phyloP scores from a whole-genome alignment of 305 asterid genomes.

The Nicotiana rustica region DNA sequence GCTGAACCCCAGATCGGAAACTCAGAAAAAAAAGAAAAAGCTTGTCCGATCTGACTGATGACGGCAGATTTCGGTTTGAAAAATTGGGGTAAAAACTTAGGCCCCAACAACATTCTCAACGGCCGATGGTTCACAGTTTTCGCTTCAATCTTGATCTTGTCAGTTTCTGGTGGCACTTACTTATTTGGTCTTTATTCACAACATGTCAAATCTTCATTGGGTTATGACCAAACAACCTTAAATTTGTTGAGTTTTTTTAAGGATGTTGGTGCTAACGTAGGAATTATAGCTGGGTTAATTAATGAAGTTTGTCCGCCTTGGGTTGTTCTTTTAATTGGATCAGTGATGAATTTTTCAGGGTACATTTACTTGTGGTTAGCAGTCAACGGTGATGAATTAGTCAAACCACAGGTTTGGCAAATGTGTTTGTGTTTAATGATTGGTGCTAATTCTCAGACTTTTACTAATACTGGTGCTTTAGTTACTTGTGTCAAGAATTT shows the following conservation, averaged over 20 bases:
- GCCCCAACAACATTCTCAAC: constrained; percentile 3
- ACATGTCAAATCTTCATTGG: constrained; percentile 37
- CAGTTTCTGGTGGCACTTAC: constrained; percentile 44
- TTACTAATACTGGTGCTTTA: constrained; percentile 35
- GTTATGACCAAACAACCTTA: constrained; percentile 42
- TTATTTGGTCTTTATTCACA: constrained; percentile 41
- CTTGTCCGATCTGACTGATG: constrained; percentile 17
- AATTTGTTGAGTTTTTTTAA: constrained; percentile 38
- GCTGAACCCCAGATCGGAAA: neutral
- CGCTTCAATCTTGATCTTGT: constrained; percentile 40
- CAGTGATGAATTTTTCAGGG: constrained; percentile 37
- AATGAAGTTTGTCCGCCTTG: constrained; percentile 39
- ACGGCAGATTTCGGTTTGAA: neutral
- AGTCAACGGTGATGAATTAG: constrained; percentile 28
- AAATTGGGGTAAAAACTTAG: neutral
- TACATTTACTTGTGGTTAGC: constrained; percentile 40
- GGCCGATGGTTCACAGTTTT: constrained; percentile 43
- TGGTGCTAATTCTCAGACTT: constrained; percentile 40
- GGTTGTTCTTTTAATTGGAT: constrained; percentile 35
- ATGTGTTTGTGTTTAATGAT: constrained; percentile 39
- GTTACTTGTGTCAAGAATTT: constrained; percentile 33
- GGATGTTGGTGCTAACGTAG: constrained; percentile 43
- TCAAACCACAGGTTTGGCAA: constrained; percentile 40
- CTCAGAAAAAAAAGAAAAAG: neutral
- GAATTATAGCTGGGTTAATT: constrained; percentile 34